These are phyloP conservation scores for Neurospora discreta DNA, from an alignment of 495 filamentous ascomycete genomes.

Conservation along the genomic window DNA sequence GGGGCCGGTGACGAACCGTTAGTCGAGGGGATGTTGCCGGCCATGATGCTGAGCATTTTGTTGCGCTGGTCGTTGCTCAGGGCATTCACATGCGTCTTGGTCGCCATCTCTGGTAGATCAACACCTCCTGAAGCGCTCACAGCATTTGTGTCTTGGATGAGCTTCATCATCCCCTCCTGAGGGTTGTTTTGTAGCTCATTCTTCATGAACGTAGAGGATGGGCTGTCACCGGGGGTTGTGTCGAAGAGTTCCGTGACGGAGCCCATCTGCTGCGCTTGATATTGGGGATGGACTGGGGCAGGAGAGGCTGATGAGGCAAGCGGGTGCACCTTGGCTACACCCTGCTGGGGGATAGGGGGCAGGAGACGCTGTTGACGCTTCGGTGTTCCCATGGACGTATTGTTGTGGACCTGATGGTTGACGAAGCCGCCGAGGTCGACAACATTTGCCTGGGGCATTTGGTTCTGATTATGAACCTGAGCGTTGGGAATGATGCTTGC, in stretches of 20 bases:
- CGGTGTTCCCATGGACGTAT: conserved; percentile 28
- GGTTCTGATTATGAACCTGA: conserved; percentile 18
- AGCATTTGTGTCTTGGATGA: conserved; percentile 73
- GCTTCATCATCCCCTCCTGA: conserved; percentile 72
- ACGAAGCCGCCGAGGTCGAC: conserved; percentile 63
- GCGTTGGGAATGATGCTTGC: conserved; percentile 54
- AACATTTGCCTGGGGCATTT: conserved; percentile 53
- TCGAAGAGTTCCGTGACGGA: conserved; percentile 40
- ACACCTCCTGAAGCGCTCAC: conserved; percentile 35
- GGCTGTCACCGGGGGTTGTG: conserved; percentile 25
- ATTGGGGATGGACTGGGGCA: conserved; percentile 5
- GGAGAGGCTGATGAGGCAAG: conserved; percentile 20
- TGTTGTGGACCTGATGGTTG: conserved; percentile 29
- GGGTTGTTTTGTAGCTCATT: conserved; percentile 39
- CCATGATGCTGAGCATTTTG: conserved; percentile 72
- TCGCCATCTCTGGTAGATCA: conserved; percentile 71
- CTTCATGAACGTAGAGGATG: conserved; percentile 31
- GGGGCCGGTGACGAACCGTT: not conserved
- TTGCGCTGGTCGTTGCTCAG: conserved; percentile 69
- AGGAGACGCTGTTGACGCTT: conserved; percentile 37
- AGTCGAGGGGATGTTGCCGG: conserved; percentile 17
- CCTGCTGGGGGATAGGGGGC: conserved; percentile 30
- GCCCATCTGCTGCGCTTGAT: conserved; percentile 25
- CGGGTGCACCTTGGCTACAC: conserved; percentile 16
- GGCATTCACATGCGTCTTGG: conserved; percentile 47